These are phyloP conservation scores for Mesembryanthemum crystallinum DNA, from an alignment of 148 eudicot species.

Conservation along the genomic window DNA sequence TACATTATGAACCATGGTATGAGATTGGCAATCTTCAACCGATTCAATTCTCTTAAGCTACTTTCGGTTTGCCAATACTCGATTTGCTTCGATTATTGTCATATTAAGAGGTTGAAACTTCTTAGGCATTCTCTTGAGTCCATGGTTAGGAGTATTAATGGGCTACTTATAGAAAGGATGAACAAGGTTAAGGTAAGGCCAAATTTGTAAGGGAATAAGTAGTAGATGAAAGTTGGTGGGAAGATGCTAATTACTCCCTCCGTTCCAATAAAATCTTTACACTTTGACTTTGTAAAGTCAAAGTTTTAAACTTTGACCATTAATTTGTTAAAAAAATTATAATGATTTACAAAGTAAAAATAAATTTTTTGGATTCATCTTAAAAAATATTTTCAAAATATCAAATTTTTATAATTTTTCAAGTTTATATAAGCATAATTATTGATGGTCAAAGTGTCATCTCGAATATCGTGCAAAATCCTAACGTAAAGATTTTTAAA, in stretches of 20 bases:
- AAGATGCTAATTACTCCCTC: slow-evolving; percentile 21
- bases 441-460: too few species aligned
- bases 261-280: too few species aligned
- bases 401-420: too few species aligned
- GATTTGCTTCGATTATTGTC: slow-evolving; percentile 23
- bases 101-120: slow-evolving; percentile 24
- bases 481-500: too few species aligned
- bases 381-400: too few species aligned
- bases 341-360: too few species aligned
- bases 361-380: too few species aligned
- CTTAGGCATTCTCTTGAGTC: slow-evolving; percentile 13
- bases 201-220: slow-evolving; percentile 15
- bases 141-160: slow-evolving; percentile 24
- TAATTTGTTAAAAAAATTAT: too few species aligned
- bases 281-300: too few species aligned
- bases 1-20: slow-evolving; percentile 31
- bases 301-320: too few species aligned
- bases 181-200: slow-evolving; percentile 6
- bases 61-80: slow-evolving; percentile 26
- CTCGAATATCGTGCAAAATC: too few species aligned
- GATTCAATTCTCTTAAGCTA: slow-evolving; percentile 25
- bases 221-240: slow-evolving; percentile 29
- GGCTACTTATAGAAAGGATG: slow-evolving; percentile 24
- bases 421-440: too few species aligned
- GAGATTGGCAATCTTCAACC: slow-evolving; percentile 25